These are phyloP conservation scores for Persicaria maculosa DNA, from an alignment of 148 eudicot species.

Conservation along the genomic window DNA sequence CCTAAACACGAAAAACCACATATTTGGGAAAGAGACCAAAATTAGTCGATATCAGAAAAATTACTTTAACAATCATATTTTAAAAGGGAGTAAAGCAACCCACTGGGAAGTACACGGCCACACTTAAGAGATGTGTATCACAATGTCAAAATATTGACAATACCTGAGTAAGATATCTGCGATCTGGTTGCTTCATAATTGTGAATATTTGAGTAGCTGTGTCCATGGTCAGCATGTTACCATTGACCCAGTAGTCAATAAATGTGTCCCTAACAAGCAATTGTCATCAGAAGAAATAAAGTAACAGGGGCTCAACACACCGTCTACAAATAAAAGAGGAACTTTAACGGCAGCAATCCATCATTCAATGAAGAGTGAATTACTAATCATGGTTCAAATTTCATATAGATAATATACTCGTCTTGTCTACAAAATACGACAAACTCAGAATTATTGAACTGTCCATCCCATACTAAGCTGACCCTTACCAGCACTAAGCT, in stretches of 20 bases:
- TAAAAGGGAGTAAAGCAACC: not conserved
- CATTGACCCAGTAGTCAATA: conserved; percentile 61
- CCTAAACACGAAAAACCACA: not conserved
- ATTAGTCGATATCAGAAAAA: too few relatives aligned
- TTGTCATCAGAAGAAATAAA: not conserved
- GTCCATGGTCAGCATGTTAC: conserved; percentile 63
- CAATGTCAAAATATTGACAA: not conserved
- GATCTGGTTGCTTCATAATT: conserved; percentile 66
- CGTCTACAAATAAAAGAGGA: not conserved
- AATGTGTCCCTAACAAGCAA: conserved; percentile 45
- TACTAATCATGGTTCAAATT: not conserved
- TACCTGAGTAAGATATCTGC: conserved; percentile 47
- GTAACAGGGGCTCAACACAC: not conserved
- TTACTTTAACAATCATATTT: too few relatives aligned
- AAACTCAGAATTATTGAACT: not conserved
- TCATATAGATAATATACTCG: not conserved
- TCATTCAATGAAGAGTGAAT: not conserved
- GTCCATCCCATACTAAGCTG: not conserved
- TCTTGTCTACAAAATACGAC: not conserved
- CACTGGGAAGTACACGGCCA: not conserved
- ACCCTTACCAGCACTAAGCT: not conserved
- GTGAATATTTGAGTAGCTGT: conserved; percentile 51
- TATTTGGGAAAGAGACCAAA: too few relatives aligned
- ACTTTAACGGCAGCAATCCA: not conserved
- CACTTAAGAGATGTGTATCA: not conserved